Evolutionary conservation across 2,329 filamentous ascomycete genomes (phyloP), one percentile per base, ranked within the genome.

Genomic region (Trichoderma oligosporum): DNA sequence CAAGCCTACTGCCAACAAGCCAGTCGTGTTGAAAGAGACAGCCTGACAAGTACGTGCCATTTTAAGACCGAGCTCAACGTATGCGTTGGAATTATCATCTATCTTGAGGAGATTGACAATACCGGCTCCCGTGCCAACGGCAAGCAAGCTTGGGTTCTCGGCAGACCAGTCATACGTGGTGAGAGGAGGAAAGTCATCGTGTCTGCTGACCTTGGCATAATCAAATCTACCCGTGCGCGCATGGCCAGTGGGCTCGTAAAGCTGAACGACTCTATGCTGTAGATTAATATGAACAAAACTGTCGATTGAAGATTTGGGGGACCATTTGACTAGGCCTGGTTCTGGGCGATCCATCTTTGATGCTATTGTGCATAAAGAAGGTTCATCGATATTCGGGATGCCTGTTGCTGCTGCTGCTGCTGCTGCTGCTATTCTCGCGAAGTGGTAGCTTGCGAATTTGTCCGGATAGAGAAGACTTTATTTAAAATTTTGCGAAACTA

Each of bases 1-100:
- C 51, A 94, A 76, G 1, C 88, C 90, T 25, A 91, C 88, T 8
- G 89, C 90, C 51, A 95, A 75, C 56, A 88, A 78, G 16, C 87
- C 86, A 4, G 78, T 79, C 3, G 82, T 84, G 66, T 85, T 93
- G 73, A 94, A 91, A 3, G 89, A 86, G 38, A 94, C 88, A 0
- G 89, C 88, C 65, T 93, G 90, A 65, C 88, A 93, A 41, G 87
- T 87, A 42, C 90, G 82, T 54, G 88, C 83, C 69, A 91, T 84
- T 68, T 89, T 90, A 45, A 91, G 81, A 18, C 83, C 82, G 60
- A 91, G 83, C 48, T 87, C 83, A 47, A 83, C 68, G 62, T 82
- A 82, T 31, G 79, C 82, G 65, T 82, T 90, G 52, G 80, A 86
- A 62, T 83, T 82, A 63, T 89, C 84, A 66, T 91, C 85, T 46